These are phyloP conservation scores for Aspergillus chevalieri DNA, from an alignment of 2,329 filamentous ascomycete species.

Conservation along the genomic window DNA sequence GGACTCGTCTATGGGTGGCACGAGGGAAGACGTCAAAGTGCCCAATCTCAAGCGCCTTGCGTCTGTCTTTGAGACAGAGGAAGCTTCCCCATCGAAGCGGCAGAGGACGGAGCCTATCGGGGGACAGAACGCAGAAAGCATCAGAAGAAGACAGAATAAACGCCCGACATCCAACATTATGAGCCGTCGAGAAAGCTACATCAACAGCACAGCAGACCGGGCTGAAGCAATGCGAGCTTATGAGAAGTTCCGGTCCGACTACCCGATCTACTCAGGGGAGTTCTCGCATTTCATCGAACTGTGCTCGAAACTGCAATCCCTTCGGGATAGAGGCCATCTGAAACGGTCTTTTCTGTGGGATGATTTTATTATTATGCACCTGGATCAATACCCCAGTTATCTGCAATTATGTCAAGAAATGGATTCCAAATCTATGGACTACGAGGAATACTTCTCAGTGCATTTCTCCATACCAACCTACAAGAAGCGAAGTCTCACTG, in stretches of 20 bases:
- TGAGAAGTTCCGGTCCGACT: constrained; percentile 33
- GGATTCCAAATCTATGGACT: constrained; percentile 23
- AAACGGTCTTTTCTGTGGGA: constrained; percentile 39
- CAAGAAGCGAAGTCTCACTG: constrained; percentile 33
- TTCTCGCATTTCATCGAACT: constrained; percentile 34
- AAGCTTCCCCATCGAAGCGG: constrained; percentile 11
- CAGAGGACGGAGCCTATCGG: background rate
- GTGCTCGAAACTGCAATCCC: constrained; percentile 29
- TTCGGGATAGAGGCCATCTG: constrained; percentile 25
- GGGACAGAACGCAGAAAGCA: background rate
- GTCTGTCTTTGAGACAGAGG: constrained; percentile 7
- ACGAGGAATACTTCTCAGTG: constrained; percentile 34
- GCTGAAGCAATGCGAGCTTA: constrained; percentile 25
- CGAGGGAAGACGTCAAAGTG: constrained; percentile 1
- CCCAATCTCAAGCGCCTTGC: constrained; percentile 10
- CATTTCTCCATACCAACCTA: constrained; percentile 26
- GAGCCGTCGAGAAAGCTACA: constrained; percentile 16
- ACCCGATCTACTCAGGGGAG: constrained; percentile 34
- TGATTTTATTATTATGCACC: constrained; percentile 40
- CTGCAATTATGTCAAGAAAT: constrained; percentile 18
- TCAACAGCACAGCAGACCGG: constrained; percentile 12
- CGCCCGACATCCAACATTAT: constrained; percentile 10
- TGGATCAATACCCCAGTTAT: constrained; percentile 33
- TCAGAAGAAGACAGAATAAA: constrained; percentile 1
- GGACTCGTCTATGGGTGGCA: background rate